Percentiles rank a stretch among this genome's conserved stretches.
Conservation (phyloP, 176 grass and related monocot species). For the Carex cristatella region DNA sequence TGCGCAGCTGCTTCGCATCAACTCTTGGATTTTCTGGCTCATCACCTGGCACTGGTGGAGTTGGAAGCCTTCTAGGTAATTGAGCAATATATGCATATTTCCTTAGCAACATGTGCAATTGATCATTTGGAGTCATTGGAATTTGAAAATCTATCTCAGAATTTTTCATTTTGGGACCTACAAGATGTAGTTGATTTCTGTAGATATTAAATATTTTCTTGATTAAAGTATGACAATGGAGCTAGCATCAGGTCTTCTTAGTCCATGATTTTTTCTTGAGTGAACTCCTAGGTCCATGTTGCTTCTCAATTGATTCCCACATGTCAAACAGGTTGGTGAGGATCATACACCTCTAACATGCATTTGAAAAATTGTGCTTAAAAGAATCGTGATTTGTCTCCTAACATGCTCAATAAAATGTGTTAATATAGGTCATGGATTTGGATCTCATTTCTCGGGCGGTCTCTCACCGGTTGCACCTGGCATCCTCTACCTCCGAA, state of each 20-base stretch:
- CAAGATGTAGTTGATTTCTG: neutral
- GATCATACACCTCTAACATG: neutral
- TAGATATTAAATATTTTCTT: neutral
- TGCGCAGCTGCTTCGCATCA: conserved; percentile 73
- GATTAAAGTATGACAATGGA: neutral
- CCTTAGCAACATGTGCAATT: neutral
- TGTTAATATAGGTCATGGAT: conserved; percentile 49
- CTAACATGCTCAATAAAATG: neutral
- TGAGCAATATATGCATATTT: neutral
- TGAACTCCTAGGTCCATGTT: neutral
- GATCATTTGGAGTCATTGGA: neutral
- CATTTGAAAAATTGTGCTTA: neutral
- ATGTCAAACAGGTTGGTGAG: neutral
- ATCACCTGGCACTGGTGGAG: conserved; percentile 51
- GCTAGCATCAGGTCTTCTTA: neutral
- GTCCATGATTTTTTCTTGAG: too few relatives aligned
- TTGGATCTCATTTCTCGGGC: conserved; percentile 76
- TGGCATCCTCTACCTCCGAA: conserved; percentile 85
- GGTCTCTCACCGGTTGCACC: conserved; percentile 87
- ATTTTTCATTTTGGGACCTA: neutral
- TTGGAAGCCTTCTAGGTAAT: conserved; percentile 67
- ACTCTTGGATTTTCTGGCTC: conserved; percentile 56
- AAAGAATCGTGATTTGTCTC: neutral
- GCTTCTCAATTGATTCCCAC: neutral
- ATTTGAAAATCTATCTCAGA: neutral